phyloP scores from a whole-genome alignment of 768 basidiomycete genomes.

The Russula emetica region DNA sequence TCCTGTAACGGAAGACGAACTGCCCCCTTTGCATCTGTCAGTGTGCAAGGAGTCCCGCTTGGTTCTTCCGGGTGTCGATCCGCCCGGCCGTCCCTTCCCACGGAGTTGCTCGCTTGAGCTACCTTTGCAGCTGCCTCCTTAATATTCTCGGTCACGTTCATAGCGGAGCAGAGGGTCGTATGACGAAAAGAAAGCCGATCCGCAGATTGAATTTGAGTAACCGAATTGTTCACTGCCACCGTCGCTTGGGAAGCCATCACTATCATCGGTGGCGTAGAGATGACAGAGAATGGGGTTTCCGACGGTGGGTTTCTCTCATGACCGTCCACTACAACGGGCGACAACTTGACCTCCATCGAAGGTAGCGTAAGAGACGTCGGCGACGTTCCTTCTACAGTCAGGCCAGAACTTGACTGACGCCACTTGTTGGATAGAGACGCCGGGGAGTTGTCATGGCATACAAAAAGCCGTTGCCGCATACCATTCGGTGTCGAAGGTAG shows the following conservation, averaged over 20 bases:
- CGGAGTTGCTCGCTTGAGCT: background rate
- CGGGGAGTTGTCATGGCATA: constrained; percentile 5
- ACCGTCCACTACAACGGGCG: background rate
- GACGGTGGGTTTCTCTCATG: background rate
- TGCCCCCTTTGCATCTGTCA: background rate
- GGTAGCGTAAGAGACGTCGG: background rate
- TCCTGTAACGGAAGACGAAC: constrained; percentile 8
- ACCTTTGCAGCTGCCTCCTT: background rate
- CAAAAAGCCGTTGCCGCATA: constrained; percentile 1
- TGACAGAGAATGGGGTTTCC: background rate
- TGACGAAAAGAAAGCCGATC: background rate
- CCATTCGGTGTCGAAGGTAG: constrained; percentile 2
- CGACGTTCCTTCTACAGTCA: background rate
- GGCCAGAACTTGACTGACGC: background rate
- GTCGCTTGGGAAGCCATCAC: background rate
- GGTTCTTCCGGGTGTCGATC: background rate
- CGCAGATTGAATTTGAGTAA: background rate
- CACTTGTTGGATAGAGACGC: constrained; percentile 1
- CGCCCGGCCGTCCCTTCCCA: background rate
- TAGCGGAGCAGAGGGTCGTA: background rate
- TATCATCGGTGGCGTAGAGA: background rate
- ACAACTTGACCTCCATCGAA: background rate
- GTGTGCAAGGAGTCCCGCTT: background rate
- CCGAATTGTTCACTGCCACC: background rate
- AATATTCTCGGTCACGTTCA: background rate